A percentile compares a stretch with the other conserved stretches of the same genome.
These are phyloP conservation scores for Butyriboletus loyo DNA, from an alignment of 768 basidiomycete genomes.

Conservation along the genomic window DNA sequence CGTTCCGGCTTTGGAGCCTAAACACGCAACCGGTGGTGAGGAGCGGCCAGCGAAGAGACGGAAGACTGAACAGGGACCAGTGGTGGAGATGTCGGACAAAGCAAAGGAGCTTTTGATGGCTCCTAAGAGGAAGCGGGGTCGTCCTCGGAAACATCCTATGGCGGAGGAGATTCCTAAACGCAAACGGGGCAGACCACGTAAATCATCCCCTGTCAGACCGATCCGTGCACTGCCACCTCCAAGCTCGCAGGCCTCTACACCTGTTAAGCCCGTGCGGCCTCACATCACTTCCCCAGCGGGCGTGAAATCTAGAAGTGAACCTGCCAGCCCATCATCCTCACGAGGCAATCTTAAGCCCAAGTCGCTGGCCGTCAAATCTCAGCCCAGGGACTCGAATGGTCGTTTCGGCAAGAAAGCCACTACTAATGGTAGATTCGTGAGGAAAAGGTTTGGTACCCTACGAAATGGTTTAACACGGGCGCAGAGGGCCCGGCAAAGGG, in stretches of 20 bases:
- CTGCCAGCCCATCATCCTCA: conserved; percentile 23
- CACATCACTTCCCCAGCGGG: conserved; percentile 18
- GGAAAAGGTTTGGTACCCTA: conserved; percentile 30
- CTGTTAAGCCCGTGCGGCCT: conserved; percentile 10
- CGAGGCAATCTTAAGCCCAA: conserved; percentile 35
- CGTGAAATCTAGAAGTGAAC: conserved; percentile 21
- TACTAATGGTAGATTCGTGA: conserved; percentile 43
- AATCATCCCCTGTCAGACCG: conserved; percentile 21
- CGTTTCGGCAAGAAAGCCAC: conserved; percentile 63
- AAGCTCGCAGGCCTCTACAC: conserved; percentile 8
- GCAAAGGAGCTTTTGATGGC: conserved; percentile 32
- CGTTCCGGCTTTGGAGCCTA: conserved; percentile 51
- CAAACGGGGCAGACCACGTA: conserved; percentile 35
- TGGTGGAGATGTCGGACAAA: conserved; percentile 32
- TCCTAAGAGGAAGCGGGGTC: conserved; percentile 33
- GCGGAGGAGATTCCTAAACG: conserved; percentile 31
- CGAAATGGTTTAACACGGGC: conserved; percentile 34
- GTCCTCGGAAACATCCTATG: conserved; percentile 35
- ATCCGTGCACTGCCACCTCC: conserved; percentile 9
- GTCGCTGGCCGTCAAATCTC: conserved; percentile 44
- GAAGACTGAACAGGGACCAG: conserved; percentile 40
- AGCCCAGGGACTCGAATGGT: conserved; percentile 63
- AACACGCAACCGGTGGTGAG: conserved; percentile 44
- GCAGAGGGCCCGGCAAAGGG: conserved; percentile 41
- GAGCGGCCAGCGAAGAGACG: conserved; percentile 47